Base-by-base conservation (phyloP, 2,329 filamentous ascomycete species). In the Xylaria sp. region DNA sequence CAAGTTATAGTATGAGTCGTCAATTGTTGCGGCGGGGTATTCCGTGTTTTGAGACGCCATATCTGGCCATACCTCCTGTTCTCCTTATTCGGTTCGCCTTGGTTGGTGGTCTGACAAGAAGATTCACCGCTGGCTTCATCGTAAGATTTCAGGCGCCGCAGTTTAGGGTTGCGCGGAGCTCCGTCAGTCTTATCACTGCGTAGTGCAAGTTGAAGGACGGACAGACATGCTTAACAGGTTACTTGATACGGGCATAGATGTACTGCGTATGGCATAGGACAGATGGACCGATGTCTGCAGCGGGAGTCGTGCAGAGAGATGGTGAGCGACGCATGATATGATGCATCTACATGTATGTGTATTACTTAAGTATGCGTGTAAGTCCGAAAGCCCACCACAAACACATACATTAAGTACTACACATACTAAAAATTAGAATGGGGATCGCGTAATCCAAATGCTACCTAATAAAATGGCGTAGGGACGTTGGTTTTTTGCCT, bases 1-100 rank as follows among this genome's bases (percentile, higher is more conserved):
- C n/a, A n/a, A n/a, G n/a, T n/a, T 13, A 15, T 27, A 25, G 20
- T 27, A 47, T 4, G 44, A 3, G 11, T 38, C 25, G 10, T 29
- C 27, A 15, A 5, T 7, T 9, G 13, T 27, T 25, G 15, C 17
- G 39, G 54, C 39, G 54, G 54, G 54, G 54, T 45, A 45, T 39
- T 57, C 54, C 54, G 54, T 39, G 39, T 42, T 55, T 55, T 55
- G 36, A 29, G 53, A 55, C 53, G 11, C 11, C 5, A 42, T 25
- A n/a, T 10, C 20, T 15, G 11, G 17, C 25, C n/a, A n/a, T n/a
- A n/a, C 36, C 51, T 38, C 49, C 33, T 25, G 17, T 17, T 15
- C n/a, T 22, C 5, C 36, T 15, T 27, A 29, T 7, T 27, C 29
- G 22, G 15, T n/a, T 29, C 22, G 20, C 20, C 10, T 42, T 42